These are phyloP conservation scores for Polygonum maritimum DNA, from an alignment of 148 eudicot genomes.

Conservation along the genomic window DNA sequence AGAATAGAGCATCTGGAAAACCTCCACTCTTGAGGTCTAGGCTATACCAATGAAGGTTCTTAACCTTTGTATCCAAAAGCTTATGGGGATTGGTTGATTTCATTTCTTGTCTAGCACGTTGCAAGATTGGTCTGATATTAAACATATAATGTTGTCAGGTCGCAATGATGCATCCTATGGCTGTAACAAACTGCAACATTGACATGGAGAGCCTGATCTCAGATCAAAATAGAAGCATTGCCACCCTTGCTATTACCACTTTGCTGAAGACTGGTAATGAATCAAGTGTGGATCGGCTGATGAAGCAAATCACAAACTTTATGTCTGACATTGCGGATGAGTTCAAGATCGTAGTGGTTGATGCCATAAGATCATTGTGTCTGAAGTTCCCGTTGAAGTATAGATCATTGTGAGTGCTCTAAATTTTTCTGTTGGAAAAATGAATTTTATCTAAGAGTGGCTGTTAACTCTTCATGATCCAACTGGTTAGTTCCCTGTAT, in stretches of 20 bases:
- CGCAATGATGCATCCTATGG: conserved; percentile 98
- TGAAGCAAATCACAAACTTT: conserved; percentile 96
- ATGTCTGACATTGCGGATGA: conserved; percentile 99
- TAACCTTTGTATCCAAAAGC: background rate
- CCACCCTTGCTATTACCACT: conserved; percentile 96
- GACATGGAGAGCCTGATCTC: conserved; percentile 99
- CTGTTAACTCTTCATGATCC: background rate
- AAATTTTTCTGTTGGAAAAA: background rate
- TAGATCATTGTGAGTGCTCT: conserved; percentile 71
- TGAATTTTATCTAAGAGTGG: background rate
- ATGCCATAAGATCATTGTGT: conserved; percentile 89
- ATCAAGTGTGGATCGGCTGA: conserved; percentile 91
- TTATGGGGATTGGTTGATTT: background rate
- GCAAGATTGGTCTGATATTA: background rate
- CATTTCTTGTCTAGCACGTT: background rate
- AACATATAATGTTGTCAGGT: conserved; percentile 30
- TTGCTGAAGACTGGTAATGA: conserved; percentile 93
- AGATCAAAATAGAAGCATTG: conserved; percentile 97
- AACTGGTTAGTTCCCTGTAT: background rate
- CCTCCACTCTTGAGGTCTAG: background rate
- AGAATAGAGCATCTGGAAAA: background rate
- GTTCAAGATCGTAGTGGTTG: conserved; percentile 98
- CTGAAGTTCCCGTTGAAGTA: conserved; percentile 93
- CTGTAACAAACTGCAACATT: conserved; percentile 90
- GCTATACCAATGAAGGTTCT: background rate